Base-by-base conservation (phyloP, 306 rosid genomes). In the Arachis hypogaea region DNA sequence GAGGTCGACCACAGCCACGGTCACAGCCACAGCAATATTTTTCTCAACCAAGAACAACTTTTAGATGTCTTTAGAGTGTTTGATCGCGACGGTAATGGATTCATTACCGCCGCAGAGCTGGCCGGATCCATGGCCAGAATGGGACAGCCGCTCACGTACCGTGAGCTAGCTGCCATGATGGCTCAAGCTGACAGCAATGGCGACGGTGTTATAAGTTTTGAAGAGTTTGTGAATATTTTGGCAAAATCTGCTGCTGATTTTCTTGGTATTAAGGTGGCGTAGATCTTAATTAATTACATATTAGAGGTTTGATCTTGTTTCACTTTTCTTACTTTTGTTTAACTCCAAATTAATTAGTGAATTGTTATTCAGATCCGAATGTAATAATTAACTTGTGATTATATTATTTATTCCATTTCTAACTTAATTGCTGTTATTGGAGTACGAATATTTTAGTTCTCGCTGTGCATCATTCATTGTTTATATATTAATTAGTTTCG, bases 71-170 rank as follows among this genome's bases (percentile, higher is more conserved):
- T 92, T 66, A 76, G 76, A 0, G 73, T 93, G 7, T 92, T 92
- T 59, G 98, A 92, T 47, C 89, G 98, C 0, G 98, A 92, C 71
- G 96, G 96, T 0, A 92, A 90, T 11, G 98, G 98, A 4, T 82
- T 77, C 71, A 92, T 92, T 71, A 88, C 96, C 7, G 85, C 95
- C 2, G 75, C 88, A 0, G 98, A 92, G 73, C 90, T 92, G 1
- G 95, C 95, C 4, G 96, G 96, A 0, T 85, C 96, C 4, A 92
- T 92, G 98, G 87, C 98, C 0, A 92, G 85, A 78, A 90, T 92
- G 96, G 95, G 98, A 0, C 96, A 86, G 3, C 96, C 95, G 1
- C 72, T 92, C 59, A 73, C 91, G 14, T 92, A 84, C 73, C 29
- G 61, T 0, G 98, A 92, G 78, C 90, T 92, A 28, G 74, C 91